phyloP scores from a whole-genome alignment of 164 flowering plant genomes.

The Piper longum region DNA sequence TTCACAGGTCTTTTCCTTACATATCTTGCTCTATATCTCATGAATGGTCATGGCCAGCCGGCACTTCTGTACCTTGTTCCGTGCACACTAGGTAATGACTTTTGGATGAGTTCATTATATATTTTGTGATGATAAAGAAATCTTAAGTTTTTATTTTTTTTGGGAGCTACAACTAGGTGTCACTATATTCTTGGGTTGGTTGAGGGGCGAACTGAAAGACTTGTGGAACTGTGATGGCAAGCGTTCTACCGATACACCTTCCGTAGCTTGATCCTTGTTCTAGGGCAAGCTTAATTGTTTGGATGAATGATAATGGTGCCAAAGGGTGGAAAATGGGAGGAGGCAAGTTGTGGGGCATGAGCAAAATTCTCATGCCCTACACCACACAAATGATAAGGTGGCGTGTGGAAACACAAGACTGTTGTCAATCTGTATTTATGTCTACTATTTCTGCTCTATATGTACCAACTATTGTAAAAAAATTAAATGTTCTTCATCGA shows the following conservation, averaged over 20 bases:
- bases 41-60: slow-evolving; percentile 85
- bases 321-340: background rate
- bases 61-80: slow-evolving; percentile 91
- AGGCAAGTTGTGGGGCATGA: too few relatives aligned
- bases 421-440: too few relatives aligned
- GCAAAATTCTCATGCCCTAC: too few relatives aligned
- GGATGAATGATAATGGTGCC: background rate
- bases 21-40: slow-evolving; percentile 52
- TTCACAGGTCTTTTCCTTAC: slow-evolving; percentile 55
- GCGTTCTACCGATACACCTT: slow-evolving; percentile 3
- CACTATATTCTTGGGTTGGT: slow-evolving; percentile 36
- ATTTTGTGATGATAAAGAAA: background rate
- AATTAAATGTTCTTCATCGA: too few relatives aligned
- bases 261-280: slow-evolving; percentile 9
- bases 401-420: too few relatives aligned
- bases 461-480: too few relatives aligned
- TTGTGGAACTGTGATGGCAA: slow-evolving; percentile 47
- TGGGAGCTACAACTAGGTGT: slow-evolving; percentile 24
- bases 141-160: too few relatives aligned
- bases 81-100: slow-evolving; percentile 59
- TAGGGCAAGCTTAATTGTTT: background rate
- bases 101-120: background rate
- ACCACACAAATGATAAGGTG: too few relatives aligned
- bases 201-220: slow-evolving; percentile 54
- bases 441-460: too few relatives aligned